Base-by-base conservation (phyloP, 352 stramenopile genomes). In the Phytopythium vexans region DNA sequence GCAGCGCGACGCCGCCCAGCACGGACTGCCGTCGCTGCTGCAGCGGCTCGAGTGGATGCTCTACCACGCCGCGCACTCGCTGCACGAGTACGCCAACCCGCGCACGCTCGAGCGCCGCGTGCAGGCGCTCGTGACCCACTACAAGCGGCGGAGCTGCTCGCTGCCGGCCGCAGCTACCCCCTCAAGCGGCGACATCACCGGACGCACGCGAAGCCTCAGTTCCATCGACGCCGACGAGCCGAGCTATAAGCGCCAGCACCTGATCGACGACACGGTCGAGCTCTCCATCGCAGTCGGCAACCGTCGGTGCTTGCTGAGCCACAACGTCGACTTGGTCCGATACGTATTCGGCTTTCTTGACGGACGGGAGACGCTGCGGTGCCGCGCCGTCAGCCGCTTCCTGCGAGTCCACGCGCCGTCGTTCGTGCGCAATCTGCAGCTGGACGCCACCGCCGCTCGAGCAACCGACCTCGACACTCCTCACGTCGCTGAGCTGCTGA, bases 31-130 rank as follows among this genome's bases (percentile, higher is more conserved):
- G 39, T 80, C 77, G 15, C 69, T 92, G 34, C 54, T 89, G 50
- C 82, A 86, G 51, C 74, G 82, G 0, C 75, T 92, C 52, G 82
- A 92, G 58, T 83, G 81, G 67, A 86, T 88, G 73, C 60, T 92
- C 31, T 92, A 86, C 64, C 68, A 87, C 37, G 75, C 73, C 8
- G 82, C 82, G 0, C 62, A 74, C 15, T 92, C 82, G 12, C 54
- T 88, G 10, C 50, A 66, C 49, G 82, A 92, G 56, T 92, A 89
- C 49, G 52, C 78, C 42, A 81, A 86, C 65, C 59, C 71, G 14
- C 69, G 67, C 37, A 86, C 74, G 9, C 66, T 92, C 14, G 75
- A 86, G 53, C 78, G 82, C 39, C 78, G 82, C 33, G 77, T 92
- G 14, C 82, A 92, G 53, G 66, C 77, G 27, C 70, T 92, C 21